Evolutionary conservation across 2,329 filamentous ascomycete genomes (phyloP).

Genomic region (Elsinoe necatrix): DNA sequence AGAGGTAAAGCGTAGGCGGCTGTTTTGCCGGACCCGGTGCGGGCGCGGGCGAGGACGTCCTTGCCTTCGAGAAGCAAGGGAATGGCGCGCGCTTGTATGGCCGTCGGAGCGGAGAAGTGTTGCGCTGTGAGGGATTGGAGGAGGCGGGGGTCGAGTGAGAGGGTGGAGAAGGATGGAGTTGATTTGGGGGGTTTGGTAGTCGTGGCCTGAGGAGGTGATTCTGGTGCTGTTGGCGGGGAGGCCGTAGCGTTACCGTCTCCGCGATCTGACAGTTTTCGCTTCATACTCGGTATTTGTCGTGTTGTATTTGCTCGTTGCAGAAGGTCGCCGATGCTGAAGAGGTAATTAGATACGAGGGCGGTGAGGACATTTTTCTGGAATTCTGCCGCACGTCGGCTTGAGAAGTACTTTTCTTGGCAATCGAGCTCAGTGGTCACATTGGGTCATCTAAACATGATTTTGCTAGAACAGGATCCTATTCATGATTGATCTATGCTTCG

Average conservation of each 20-base stretch:
- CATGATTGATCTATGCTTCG: too few relatives aligned
- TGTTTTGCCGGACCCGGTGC: conserved; percentile 94
- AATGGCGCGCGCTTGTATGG: conserved; percentile 79
- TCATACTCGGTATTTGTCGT: conserved; percentile 26
- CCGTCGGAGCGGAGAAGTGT: conserved; percentile 77
- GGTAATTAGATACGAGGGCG: background rate
- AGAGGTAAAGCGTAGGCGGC: conserved; percentile 89
- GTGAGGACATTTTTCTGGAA: conserved; percentile 10
- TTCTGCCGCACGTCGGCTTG: background rate
- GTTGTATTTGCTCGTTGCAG: too few relatives aligned
- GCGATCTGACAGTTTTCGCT: conserved; percentile 44
- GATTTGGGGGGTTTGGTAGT: conserved; percentile 10
- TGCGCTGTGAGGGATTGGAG: conserved; percentile 78
- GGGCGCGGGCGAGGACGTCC: conserved; percentile 72
- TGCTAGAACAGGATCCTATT: background rate
- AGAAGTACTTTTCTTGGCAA: background rate
- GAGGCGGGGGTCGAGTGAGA: conserved; percentile 76
- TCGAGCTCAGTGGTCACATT: background rate
- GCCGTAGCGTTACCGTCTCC: conserved; percentile 35
- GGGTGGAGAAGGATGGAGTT: conserved; percentile 56
- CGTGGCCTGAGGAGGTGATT: conserved; percentile 14
- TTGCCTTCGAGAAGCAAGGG: conserved; percentile 79
- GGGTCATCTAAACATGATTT: background rate
- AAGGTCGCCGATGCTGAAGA: background rate
- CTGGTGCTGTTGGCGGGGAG: conserved; percentile 17